phyloP scores from a whole-genome alignment of 2,329 filamentous ascomycete species.

The Lasiodiplodia citricola region DNA sequence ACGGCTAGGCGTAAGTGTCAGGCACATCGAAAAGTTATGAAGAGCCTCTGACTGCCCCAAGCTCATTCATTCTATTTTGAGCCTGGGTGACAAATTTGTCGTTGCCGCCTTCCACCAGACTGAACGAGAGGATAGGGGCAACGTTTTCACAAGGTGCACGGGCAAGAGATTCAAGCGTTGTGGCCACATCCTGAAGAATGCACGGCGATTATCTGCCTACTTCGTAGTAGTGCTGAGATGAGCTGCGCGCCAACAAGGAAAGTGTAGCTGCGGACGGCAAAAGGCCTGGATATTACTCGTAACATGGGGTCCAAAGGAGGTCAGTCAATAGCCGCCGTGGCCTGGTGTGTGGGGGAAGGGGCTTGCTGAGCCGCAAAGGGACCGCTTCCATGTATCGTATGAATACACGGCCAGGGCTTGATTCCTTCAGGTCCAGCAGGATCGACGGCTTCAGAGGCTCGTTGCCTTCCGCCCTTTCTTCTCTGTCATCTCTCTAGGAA shows the following conservation, averaged over 20 bases:
- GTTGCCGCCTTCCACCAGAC: background rate
- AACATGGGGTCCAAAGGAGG: background rate
- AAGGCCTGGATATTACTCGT: constrained; percentile 1
- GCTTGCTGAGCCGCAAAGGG: constrained; percentile 4
- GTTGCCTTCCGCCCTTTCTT: background rate
- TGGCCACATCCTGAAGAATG: background rate
- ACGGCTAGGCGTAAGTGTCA: background rate
- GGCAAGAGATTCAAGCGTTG: background rate
- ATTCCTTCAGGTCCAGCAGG: background rate
- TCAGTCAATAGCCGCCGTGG: constrained; percentile 3
- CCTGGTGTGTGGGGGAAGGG: background rate
- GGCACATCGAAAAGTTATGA: background rate
- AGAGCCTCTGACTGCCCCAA: background rate
- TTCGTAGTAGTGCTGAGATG: background rate
- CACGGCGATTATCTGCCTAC: background rate
- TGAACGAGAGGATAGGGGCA: background rate
- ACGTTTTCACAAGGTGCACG: background rate
- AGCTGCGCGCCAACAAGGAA: background rate
- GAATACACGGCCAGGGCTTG: background rate
- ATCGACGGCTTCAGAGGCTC: background rate
- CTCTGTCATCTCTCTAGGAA: background rate
- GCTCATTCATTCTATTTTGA: background rate
- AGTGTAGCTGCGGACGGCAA: background rate
- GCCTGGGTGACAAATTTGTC: background rate
- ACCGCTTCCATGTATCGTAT: background rate